Percentiles rank a stretch among this genome's conserved stretches.
Conservation (phyloP, 2,329 filamentous ascomycete genomes). For the Scytalidium sp. region DNA sequence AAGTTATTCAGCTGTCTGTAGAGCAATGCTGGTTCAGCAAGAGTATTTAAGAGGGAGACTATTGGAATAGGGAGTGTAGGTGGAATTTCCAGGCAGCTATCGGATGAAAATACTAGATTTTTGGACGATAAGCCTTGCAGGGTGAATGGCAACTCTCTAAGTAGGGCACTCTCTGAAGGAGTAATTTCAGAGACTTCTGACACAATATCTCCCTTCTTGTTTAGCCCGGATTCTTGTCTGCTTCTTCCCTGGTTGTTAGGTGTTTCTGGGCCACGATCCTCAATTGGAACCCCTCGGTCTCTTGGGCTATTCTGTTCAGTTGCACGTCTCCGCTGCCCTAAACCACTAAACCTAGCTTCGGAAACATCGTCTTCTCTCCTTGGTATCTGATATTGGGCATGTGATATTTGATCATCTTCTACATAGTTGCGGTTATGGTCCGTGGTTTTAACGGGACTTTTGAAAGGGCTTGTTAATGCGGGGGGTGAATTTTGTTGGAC, state of each 20-base stretch:
- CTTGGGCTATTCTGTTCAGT: slow-evolving; percentile 26
- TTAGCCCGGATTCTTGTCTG: slow-evolving; percentile 15
- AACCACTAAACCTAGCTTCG: slow-evolving; percentile 50
- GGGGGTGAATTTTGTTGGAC: slow-evolving; percentile 44
- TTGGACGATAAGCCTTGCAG: slow-evolving; percentile 88
- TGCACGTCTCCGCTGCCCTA: slow-evolving; percentile 38
- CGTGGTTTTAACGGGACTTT: slow-evolving; percentile 23
- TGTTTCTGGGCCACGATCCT: not conserved
- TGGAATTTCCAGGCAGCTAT: slow-evolving; percentile 72
- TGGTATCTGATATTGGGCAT: slow-evolving; percentile 30
- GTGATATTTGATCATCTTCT: slow-evolving; percentile 13
- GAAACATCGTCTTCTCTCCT: slow-evolving; percentile 34
- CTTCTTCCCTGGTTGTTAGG: slow-evolving; percentile 19
- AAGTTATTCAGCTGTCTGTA: slow-evolving; percentile 80
- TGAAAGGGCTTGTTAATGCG: slow-evolving; percentile 27
- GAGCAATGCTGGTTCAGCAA: slow-evolving; percentile 91
- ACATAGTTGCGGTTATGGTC: slow-evolving; percentile 12
- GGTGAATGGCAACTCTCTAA: slow-evolving; percentile 86
- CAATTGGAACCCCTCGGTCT: slow-evolving; percentile 25
- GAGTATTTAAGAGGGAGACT: slow-evolving; percentile 79
- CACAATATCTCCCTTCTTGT: slow-evolving; percentile 22
- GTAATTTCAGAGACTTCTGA: slow-evolving; percentile 54
- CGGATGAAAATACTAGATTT: slow-evolving; percentile 71
- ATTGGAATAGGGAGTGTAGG: slow-evolving; percentile 77
- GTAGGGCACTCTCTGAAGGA: slow-evolving; percentile 62